Evolutionary conservation across 169 alveolate species (phyloP), one percentile per base, ranked within the genome.

Genomic region (Hepatocystis sp.): DNA sequence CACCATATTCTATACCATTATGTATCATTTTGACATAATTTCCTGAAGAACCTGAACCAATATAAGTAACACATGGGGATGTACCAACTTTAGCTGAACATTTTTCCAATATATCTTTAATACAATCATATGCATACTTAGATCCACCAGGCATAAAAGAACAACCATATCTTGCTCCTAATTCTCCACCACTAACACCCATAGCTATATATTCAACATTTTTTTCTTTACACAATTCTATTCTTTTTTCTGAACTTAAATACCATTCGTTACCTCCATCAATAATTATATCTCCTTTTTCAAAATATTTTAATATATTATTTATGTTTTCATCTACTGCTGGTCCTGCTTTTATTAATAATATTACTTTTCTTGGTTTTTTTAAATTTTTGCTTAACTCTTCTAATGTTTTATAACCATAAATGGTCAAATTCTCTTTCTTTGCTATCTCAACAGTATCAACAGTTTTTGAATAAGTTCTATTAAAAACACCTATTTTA

Each of bases 211-310:
- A 94, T 40, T 95, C 93, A 63, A 36, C 58, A 7, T 60, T 1
- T 21, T 40, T 28, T 52, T 47, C 86, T 32, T 19, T 52, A 19
- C 84, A 53, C 39, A 55, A 30, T 27, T 28, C 60, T 11, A 86
- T 68, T 47, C 97, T 76, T 55, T 91, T 78, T 47, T 92, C 92
- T 42, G 97, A 91, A 85, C 92, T 94, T 71, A 84, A 66, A 68
- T 93, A 94, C 92, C 94, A 94, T 66, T 94, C 97, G 67, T 94
- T 94, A 17, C 97, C 97, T 4, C 96, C 95, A 76, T 94, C 97
- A 11, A 94, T 85, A 19, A 94, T 66, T 19, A 94, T 61, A 49
- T 94, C 97, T 15, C 93, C 94, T 11, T 51, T 15, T 7, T 58
- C 90, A 25, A 92, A 90, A 36, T 84, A 61, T 39, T 84, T 85